Evolutionary conservation across 2,329 filamentous ascomycete species (phyloP), one percentile per base, ranked within the genome.

Genomic region (Polychaeton citri): DNA sequence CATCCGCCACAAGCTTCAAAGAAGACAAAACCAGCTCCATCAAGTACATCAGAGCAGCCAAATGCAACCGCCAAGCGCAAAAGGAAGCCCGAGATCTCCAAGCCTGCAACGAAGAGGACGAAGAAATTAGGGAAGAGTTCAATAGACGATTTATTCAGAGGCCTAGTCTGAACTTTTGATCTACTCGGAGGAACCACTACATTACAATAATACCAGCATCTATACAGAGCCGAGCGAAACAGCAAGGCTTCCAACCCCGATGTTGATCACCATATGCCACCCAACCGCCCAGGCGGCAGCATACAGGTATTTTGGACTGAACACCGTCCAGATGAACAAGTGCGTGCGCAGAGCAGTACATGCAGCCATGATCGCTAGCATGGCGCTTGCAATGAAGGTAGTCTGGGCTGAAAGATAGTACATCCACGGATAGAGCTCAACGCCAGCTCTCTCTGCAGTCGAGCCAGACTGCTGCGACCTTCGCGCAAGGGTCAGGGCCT

Each of bases 261-360:
- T 48, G 55, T 88, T 86, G 30, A 88, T 65, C 24, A 71, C 54
- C 41, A 87, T 55, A 71, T 98, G 88, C 63, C 87, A 84, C 6
- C 74, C 82, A 32, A 88, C 53, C 43, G 73, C 76, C 92, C 90
- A 98, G 10, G 81, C 85, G 68, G 90, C 80, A 44, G 77, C 82
- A 57, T 93, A 98, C 46, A 98, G 62, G 58, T 87, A 96, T 59
- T 96, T 98, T 0, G 90, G 90, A 44, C 84, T 93, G 59, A 98
- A 98, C 8, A 98, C 90, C 1, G 88, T 96, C 90, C 90, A 98
- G 42, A 98, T 87, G 55, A 98, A 98, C 39, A 98, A 59, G 66
- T 98, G 90, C 19, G 83, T 85, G 46, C 88, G 68, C 53, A 98
- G 59, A 6, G 73, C 68, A 33, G 81, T 86, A 58, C 90, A 98